Evolutionary conservation across 768 basidiomycete genomes (phyloP), one percentile per base, ranked within the genome.

Genomic region (Guyanaporus albipodus): DNA sequence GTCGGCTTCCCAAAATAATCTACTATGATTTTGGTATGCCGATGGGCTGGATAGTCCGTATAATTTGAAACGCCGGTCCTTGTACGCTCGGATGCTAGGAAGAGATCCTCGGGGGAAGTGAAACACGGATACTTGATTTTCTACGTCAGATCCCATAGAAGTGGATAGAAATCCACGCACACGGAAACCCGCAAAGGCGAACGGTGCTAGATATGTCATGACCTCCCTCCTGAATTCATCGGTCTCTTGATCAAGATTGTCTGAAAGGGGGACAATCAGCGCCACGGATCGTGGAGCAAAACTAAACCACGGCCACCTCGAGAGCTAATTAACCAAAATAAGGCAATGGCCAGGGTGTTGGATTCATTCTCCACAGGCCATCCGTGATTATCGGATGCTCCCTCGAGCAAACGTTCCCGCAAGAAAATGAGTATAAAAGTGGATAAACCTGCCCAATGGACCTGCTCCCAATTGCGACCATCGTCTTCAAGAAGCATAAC

Each of bases 401-500:
- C 69, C 34, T 67, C 66, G 32, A 73, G 67, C 9, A 79, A 58
- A 18, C 69, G 67, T 6, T 63, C 49, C 18, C 68, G 68, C 21
- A 81, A 48, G 52, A 70, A 77, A 1, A 36, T 42, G 29, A 65
- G 64, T 14, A 79, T 62, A 46, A 79, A 74, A 0, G 46, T 28
- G 4, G 70, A 68, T 10, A 78, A 57, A 32, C 67, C 68, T 6
- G 76, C 75, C 57, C 70, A 68, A 38, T 68, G 56, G 12, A 80
- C 66, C 49, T 76, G 78, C 40, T 67, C 67, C 31, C 69, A 54
- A 56, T 80, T 81, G 50, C 69, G 73, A 38, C 69, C 71, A 43
- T 72, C 75, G 22, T 79, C 73, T 50, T 83, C 80, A 26, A 80
- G 71, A 33, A 81, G 64, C 78, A 85, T 81, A 28, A 76, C 58